These are phyloP conservation scores for Aspergillus novofumigatus DNA, from an alignment of 2,329 filamentous ascomycete species.

Conservation along the genomic window DNA sequence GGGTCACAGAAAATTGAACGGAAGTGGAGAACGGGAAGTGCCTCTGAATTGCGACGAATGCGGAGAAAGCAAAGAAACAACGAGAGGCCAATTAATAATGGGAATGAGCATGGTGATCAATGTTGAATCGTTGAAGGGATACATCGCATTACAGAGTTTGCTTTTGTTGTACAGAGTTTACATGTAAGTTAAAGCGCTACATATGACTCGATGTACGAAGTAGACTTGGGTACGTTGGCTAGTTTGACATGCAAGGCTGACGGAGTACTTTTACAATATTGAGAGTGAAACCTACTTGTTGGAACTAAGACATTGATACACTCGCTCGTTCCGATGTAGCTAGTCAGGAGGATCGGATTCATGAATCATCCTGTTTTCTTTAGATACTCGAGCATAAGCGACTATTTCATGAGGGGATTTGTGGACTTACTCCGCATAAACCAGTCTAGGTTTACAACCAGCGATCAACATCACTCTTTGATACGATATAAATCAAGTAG, in stretches of 20 bases:
- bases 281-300: too few relatives aligned
- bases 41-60: slow-evolving; percentile 19
- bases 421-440: background rate
- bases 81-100: slow-evolving; percentile 1
- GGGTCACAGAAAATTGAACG: slow-evolving; percentile 1
- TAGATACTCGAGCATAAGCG: background rate
- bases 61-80: slow-evolving; percentile 14
- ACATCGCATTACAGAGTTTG: background rate
- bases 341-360: too few relatives aligned
- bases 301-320: too few relatives aligned
- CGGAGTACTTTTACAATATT: too few relatives aligned
- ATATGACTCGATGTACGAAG: background rate
- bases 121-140: background rate
- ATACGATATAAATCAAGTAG: background rate
- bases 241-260: background rate
- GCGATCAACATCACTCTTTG: background rate
- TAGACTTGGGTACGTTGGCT: background rate
- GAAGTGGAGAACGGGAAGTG: slow-evolving; percentile 19
- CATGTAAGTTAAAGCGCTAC: background rate
- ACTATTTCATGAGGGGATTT: background rate
- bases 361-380: too few relatives aligned
- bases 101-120: slow-evolving; percentile 1
- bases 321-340: too few relatives aligned
- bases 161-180: background rate
- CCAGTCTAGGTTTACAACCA: background rate